These are phyloP conservation scores for Fistulinella prunicolor DNA, from an alignment of 768 basidiomycete species.

Conservation along the genomic window DNA sequence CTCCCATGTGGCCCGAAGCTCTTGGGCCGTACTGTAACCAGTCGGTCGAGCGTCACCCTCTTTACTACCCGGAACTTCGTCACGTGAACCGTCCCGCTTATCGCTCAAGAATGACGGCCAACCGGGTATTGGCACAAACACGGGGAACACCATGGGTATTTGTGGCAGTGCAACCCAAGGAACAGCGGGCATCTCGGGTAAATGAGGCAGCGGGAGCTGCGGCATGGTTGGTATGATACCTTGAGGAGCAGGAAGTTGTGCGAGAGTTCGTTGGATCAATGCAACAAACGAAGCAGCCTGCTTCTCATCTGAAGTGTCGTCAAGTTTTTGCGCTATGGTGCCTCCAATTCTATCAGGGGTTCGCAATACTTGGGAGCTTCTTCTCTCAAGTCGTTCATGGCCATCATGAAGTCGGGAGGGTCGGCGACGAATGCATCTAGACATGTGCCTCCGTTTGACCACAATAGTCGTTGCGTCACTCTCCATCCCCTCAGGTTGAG, in stretches of 20 bases:
- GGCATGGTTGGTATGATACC: constrained; percentile 56
- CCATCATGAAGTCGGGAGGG: constrained; percentile 13
- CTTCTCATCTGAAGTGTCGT: constrained; percentile 31
- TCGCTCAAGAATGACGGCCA: constrained; percentile 65
- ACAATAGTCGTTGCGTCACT: constrained; percentile 44
- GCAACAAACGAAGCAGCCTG: constrained; percentile 55
- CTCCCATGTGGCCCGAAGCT: constrained; percentile 71
- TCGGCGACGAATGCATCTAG: constrained; percentile 36
- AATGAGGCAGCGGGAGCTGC: constrained; percentile 47
- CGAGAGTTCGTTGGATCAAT: constrained; percentile 73
- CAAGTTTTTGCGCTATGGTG: constrained; percentile 22
- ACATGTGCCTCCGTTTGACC: constrained; percentile 30
- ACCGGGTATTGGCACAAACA: constrained; percentile 64
- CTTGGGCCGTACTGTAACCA: constrained; percentile 51
- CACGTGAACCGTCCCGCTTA: constrained; percentile 35
- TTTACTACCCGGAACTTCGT: constrained; percentile 27
- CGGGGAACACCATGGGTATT: constrained; percentile 75
- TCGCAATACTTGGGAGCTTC: constrained; percentile 2
- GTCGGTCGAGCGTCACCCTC: constrained; percentile 36
- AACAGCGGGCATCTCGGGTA: constrained; percentile 66
- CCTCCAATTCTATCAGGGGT: constrained; percentile 6
- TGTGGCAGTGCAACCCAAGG: constrained; percentile 63
- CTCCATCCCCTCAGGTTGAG: constrained; percentile 67
- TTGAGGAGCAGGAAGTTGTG: constrained; percentile 52
- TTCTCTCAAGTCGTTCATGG: constrained; percentile 12